Percentiles rank a stretch among this genome's conserved stretches.
These are phyloP conservation scores for Rhodosporidiobolus odoratus DNA, from an alignment of 768 basidiomycete genomes.

Conservation along the genomic window DNA sequence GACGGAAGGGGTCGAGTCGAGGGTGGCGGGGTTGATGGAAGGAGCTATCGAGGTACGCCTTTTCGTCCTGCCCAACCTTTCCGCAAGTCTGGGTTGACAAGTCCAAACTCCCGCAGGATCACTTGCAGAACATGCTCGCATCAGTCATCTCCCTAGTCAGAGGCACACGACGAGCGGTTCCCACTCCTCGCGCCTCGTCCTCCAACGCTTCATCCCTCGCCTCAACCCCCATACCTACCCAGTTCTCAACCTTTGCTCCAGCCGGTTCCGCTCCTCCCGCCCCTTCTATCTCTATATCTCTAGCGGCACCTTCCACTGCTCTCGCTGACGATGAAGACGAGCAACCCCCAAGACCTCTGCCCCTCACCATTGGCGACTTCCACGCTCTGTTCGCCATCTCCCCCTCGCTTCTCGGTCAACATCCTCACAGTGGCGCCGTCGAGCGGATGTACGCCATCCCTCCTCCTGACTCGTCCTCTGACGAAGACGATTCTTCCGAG, in stretches of 20 bases:
- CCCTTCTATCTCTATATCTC: not conserved
- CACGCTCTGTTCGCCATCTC: constrained; percentile 35
- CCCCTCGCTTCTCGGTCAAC: constrained; percentile 25
- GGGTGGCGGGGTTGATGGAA: constrained; percentile 6
- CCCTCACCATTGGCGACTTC: constrained; percentile 32
- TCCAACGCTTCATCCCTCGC: not conserved
- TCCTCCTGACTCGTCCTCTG: constrained; percentile 17
- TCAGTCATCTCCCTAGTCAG: constrained; percentile 34
- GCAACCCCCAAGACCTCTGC: not conserved
- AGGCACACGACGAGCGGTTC: not conserved
- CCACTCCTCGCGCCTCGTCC: not conserved
- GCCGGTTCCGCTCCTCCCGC: not conserved
- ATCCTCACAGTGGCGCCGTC: constrained; percentile 22
- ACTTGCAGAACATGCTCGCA: constrained; percentile 29
- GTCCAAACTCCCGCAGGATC: constrained; percentile 6
- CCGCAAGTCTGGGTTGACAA: not conserved
- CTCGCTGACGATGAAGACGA: not conserved
- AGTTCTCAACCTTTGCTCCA: constrained; percentile 9
- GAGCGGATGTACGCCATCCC: constrained; percentile 36
- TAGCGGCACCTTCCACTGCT: not conserved
- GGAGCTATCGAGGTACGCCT: constrained; percentile 32
- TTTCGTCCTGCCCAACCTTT: not conserved
- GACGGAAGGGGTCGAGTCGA: constrained; percentile 17
- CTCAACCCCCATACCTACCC: not conserved
- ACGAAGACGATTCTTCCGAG: constrained; percentile 7